These are phyloP conservation scores for Emericellopsis cladophorae DNA, from an alignment of 2,329 filamentous ascomycete species.

Conservation along the genomic window DNA sequence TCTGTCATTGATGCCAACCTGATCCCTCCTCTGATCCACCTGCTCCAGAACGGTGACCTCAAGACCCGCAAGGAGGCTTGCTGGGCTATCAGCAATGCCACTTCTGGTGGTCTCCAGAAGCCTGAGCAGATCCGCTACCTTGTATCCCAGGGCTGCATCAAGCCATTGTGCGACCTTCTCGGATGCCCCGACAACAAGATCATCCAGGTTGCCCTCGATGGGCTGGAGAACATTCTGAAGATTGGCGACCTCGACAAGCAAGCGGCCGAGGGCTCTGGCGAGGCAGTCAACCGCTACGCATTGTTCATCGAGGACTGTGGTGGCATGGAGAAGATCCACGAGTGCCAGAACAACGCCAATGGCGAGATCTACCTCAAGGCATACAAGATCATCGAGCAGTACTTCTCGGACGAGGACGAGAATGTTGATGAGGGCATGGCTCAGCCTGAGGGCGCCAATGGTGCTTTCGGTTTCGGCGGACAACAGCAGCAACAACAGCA, in stretches of 20 bases:
- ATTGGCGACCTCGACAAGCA: conserved; percentile 98
- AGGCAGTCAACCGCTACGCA: conserved; percentile 89
- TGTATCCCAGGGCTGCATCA: conserved; percentile 88
- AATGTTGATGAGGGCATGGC: conserved; percentile 73
- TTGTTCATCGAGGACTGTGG: conserved; percentile 97
- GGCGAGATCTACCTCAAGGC: conserved; percentile 99
- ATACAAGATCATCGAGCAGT: conserved; percentile 99
- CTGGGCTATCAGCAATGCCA: conserved; percentile 99
- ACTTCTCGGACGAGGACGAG: conserved; percentile 98
- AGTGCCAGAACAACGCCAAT: conserved; percentile 99
- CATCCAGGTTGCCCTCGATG: conserved; percentile 95
- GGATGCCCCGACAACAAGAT: conserved; percentile 99
- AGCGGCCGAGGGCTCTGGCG: conserved; percentile 57
- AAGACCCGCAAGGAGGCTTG: conserved; percentile 99
- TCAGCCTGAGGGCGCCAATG: conserved; percentile 54
- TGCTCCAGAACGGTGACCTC: conserved; percentile 91
- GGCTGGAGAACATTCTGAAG: conserved; percentile 98
- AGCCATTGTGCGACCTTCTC: conserved; percentile 89
- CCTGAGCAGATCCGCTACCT: conserved; percentile 96
- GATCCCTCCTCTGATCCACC: conserved; percentile 88
- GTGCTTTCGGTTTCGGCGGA: conserved; percentile 69
- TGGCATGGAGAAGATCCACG: conserved; percentile 99
- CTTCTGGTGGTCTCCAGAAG: conserved; percentile 94
- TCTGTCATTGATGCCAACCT: conserved; percentile 94
- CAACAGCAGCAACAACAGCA: conserved; percentile 28